Evolutionary conservation across 495 filamentous ascomycete genomes (phyloP).

Genomic region (Neurospora africana): DNA sequence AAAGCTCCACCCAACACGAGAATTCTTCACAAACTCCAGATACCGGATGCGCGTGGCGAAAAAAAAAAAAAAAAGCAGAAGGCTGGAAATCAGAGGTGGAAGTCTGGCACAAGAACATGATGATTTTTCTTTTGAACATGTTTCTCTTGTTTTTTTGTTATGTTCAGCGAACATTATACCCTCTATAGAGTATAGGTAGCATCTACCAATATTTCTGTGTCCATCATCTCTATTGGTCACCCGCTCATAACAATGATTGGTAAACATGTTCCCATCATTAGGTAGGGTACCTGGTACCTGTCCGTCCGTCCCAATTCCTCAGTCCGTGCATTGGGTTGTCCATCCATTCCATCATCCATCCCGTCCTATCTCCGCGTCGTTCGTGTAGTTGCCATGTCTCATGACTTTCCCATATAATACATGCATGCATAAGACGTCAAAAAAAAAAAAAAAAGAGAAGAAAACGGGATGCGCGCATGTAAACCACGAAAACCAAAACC

Average conservation of each 20-base stretch:
- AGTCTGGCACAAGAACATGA: too few species aligned
- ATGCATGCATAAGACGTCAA: background rate
- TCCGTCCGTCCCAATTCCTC: background rate
- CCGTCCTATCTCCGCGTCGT: background rate
- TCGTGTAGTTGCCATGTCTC: background rate
- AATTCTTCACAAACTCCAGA: background rate
- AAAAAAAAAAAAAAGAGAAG: background rate
- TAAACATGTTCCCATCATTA: background rate
- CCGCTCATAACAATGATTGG: background rate
- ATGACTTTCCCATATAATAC: background rate
- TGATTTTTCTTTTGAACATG: too few species aligned
- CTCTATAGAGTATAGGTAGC: background rate
- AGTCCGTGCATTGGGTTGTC: background rate
- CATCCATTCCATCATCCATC: background rate
- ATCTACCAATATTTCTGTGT: background rate
- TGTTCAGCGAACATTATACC: background rate
- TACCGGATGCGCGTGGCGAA: background rate
- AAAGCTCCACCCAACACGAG: background rate
- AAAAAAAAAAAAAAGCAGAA: background rate
- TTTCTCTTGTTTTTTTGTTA: background rate
- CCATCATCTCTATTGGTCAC: background rate
- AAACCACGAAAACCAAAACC: background rate
- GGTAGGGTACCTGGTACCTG: background rate
- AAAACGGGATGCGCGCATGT: background rate
- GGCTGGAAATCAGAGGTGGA: background rate